A percentile compares a stretch with the other conserved stretches of the same genome.
phyloP scores from a whole-genome alignment of 108 stramenopile species.

The Conticribra weissflogii region DNA sequence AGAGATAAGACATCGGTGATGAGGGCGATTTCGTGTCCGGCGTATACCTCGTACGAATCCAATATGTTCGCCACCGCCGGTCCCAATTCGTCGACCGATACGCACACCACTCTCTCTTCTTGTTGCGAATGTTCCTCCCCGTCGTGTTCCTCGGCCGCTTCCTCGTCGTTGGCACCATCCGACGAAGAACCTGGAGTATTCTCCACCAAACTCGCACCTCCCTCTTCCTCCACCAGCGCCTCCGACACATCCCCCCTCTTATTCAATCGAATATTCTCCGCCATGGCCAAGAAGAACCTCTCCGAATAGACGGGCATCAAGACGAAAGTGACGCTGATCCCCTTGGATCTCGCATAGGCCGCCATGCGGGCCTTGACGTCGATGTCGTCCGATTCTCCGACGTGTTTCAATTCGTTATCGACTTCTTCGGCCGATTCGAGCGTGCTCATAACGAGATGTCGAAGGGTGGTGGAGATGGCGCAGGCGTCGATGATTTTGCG shows the following conservation, averaged over 20 bases:
- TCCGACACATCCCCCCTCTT: not conserved
- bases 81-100: conserved; percentile 69
- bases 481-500: conserved; percentile 78
- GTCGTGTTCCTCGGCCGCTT: conserved; percentile 7
- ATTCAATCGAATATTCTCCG: conserved; percentile 19
- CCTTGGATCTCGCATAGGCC: conserved; percentile 63
- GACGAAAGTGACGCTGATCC: conserved; percentile 57
- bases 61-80: conserved; percentile 66
- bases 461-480: conserved; percentile 49
- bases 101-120: conserved; percentile 46
- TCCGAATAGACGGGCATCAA: conserved; percentile 67
- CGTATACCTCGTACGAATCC: conserved; percentile 61
- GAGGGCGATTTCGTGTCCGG: conserved; percentile 67
- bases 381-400: conserved; percentile 12
- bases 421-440: conserved; percentile 47
- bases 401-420: conserved; percentile 22
- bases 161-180: too few species aligned
- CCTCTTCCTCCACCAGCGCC: not conserved
- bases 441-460: conserved; percentile 65
- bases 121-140: conserved; percentile 18
- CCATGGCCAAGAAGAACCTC: conserved; percentile 37
- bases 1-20: conserved; percentile 58
- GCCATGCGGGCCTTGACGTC: conserved; percentile 55
- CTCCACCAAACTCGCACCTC: conserved; percentile 4
- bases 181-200: not conserved